phyloP scores from a whole-genome alignment of 176 grass and related monocot species.

The Rhipidocladum racemiflorum region DNA sequence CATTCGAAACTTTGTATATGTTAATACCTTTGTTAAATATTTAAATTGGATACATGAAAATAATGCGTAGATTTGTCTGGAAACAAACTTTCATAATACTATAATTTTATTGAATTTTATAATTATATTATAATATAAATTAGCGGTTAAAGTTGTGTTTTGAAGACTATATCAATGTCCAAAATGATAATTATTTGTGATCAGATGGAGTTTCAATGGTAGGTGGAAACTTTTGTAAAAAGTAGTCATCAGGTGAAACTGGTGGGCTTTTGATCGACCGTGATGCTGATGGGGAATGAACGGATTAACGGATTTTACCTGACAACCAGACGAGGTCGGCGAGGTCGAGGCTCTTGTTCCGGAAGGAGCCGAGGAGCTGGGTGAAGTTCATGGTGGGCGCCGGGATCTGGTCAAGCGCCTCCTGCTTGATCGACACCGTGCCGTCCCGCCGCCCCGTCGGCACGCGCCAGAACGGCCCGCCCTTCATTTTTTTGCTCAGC shows the following conservation, averaged over 20 bases:
- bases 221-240: not conserved
- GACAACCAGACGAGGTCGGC: slow-evolving; percentile 81
- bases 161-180: no score
- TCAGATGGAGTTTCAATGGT: not conserved
- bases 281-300: not conserved
- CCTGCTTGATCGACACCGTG: slow-evolving; percentile 54
- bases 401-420: slow-evolving; percentile 69
- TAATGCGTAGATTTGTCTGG: no score
- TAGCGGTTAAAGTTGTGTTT: no score
- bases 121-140: no score
- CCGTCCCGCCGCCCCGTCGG: slow-evolving; percentile 85
- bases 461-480: slow-evolving; percentile 81
- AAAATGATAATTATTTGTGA: no score
- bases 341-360: slow-evolving; percentile 60
- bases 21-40: no score
- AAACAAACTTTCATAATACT: no score
- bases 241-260: not conserved
- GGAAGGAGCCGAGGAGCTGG: slow-evolving; percentile 54
- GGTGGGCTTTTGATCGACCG: not conserved
- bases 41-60: no score
- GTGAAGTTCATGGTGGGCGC: slow-evolving; percentile 68
- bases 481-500: slow-evolving; percentile 29
- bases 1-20: no score
- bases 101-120: no score
- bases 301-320: slow-evolving; percentile 26